A percentile compares a stretch with the other conserved stretches of the same genome.
These are phyloP conservation scores for Parathielavia appendiculata DNA, from an alignment of 495 filamentous ascomycete species.

Conservation along the genomic window DNA sequence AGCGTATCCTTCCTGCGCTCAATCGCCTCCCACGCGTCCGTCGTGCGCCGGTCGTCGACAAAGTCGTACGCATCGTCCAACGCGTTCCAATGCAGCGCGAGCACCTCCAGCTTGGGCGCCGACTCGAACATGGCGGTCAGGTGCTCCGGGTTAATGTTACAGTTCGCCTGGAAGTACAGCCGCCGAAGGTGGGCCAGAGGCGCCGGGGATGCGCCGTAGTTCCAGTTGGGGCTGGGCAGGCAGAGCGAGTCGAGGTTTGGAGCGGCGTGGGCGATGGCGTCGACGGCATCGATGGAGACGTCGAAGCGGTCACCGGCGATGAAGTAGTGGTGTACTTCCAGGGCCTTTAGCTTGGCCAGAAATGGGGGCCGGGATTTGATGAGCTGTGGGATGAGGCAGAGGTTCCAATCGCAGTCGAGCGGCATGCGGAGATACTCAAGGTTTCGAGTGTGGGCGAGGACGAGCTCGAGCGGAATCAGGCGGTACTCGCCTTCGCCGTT, in stretches of 20 bases:
- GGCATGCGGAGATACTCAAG: constrained; percentile 6
- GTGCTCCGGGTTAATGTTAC: neutral
- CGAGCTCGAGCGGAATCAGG: constrained; percentile 9
- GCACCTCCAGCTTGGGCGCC: constrained; percentile 3
- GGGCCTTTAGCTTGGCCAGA: neutral
- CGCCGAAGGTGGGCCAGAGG: constrained; percentile 7
- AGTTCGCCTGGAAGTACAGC: constrained; percentile 6
- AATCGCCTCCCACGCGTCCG: constrained; percentile 14
- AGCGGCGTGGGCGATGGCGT: constrained; percentile 1
- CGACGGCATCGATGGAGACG: neutral
- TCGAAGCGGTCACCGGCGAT: constrained; percentile 8
- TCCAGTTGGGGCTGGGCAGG: neutral
- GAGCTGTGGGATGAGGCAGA: constrained; percentile 3
- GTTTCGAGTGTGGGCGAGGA: constrained; percentile 12
- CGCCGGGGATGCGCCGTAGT: neutral
- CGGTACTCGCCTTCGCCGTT: neutral
- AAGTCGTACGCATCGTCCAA: neutral
- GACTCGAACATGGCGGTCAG: neutral
- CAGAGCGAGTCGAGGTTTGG: constrained; percentile 11
- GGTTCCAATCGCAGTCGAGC: constrained; percentile 13
- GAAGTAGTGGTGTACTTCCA: constrained; percentile 4
- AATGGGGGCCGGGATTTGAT: neutral
- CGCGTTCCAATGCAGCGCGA: constrained; percentile 12
- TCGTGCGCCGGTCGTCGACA: neutral
- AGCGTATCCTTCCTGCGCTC: constrained; percentile 7